Evolutionary conservation across 2,329 filamentous ascomycete genomes (phyloP).

Genomic region (Coniochaeta sp.): DNA sequence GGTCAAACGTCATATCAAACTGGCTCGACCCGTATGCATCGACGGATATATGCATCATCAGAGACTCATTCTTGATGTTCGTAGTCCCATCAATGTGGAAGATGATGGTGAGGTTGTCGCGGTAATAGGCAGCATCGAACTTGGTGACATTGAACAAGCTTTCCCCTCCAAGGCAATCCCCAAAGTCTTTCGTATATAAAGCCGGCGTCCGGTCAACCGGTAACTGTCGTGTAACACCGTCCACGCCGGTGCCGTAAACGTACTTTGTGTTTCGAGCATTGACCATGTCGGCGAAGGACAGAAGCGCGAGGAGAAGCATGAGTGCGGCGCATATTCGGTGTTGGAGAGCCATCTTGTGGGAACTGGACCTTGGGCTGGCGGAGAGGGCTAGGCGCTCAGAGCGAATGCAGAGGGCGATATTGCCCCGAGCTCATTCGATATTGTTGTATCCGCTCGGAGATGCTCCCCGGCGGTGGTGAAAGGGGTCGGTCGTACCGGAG

Average conservation of each 20-base stretch:
- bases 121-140: slow-evolving; percentile 73
- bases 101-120: slow-evolving; percentile 72
- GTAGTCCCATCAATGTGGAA: slow-evolving; percentile 67
- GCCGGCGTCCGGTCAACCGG: slow-evolving; percentile 57
- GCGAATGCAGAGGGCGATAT: background rate
- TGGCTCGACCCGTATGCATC: slow-evolving; percentile 60
- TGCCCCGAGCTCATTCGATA: background rate
- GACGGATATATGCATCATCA: slow-evolving; percentile 70
- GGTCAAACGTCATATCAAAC: slow-evolving; percentile 66
- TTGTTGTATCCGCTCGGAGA: background rate
- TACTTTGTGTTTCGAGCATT: slow-evolving; percentile 26
- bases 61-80: slow-evolving; percentile 55
- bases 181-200: slow-evolving; percentile 67
- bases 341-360: background rate
- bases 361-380: background rate
- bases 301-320: background rate
- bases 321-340: slow-evolving; percentile 3
- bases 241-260: slow-evolving; percentile 34
- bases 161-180: slow-evolving; percentile 63
- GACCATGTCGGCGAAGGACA: slow-evolving; percentile 1
- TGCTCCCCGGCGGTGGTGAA: background rate
- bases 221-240: slow-evolving; percentile 39
- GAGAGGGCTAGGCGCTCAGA: background rate
- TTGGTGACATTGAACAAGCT: slow-evolving; percentile 66
- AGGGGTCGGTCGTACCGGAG: background rate